Evolutionary conservation across 1,284 basidiomycete genomes (phyloP).

Genomic region (Cryptococcus sp.): DNA sequence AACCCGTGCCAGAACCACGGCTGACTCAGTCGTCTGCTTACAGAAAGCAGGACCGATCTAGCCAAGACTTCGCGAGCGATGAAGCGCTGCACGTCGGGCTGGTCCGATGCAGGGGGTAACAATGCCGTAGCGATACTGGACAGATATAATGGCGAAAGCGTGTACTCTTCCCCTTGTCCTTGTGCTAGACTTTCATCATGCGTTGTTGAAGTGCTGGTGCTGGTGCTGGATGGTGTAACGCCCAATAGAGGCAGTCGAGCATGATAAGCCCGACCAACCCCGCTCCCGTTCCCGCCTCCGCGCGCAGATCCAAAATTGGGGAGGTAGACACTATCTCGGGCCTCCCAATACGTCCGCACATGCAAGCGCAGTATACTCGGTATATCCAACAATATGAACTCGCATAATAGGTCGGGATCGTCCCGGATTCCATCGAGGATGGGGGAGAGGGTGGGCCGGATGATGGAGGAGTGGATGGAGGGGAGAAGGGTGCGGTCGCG

Average conservation of each 20-base stretch:
- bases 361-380: slow-evolving; percentile 35
- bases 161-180: slow-evolving; percentile 13
- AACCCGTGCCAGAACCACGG: slow-evolving; percentile 52
- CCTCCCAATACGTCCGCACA: slow-evolving; percentile 27
- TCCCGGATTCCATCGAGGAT: slow-evolving; percentile 24
- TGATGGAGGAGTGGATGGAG: slow-evolving; percentile 16
- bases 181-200: not conserved
- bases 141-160: slow-evolving; percentile 46
- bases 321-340: slow-evolving; percentile 2
- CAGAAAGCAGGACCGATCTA: slow-evolving; percentile 46
- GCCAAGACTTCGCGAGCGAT: slow-evolving; percentile 54
- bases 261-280: slow-evolving; percentile 31
- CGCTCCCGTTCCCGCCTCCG: not conserved
- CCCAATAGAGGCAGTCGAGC: slow-evolving; percentile 35
- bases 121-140: slow-evolving; percentile 48
- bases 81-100: slow-evolving; percentile 44
- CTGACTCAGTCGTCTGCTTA: slow-evolving; percentile 45
- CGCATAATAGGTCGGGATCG: slow-evolving; percentile 15
- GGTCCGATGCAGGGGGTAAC: slow-evolving; percentile 25
- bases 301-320: slow-evolving; percentile 1
- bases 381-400: slow-evolving; percentile 33
- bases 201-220: no score
- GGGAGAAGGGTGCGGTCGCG: slow-evolving; percentile 36
- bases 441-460: slow-evolving; percentile 28
- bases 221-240: not conserved